These are phyloP conservation scores for Daldinia sp. DNA, from an alignment of 2,329 filamentous ascomycete species.

Conservation along the genomic window DNA sequence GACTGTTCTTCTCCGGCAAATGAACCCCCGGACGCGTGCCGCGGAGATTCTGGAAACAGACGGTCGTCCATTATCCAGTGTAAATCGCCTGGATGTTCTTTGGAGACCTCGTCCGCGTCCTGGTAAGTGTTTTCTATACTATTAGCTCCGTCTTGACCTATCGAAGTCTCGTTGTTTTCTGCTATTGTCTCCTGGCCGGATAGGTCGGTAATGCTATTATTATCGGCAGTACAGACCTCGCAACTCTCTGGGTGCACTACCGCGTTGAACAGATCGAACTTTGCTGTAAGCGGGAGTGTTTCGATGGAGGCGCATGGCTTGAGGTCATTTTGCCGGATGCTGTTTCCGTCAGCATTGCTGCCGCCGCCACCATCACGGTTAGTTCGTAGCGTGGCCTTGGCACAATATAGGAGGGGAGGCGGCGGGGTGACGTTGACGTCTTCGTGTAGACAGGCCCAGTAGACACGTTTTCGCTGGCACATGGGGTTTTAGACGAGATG, in stretches of 20 bases:
- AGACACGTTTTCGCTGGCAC: conserved; percentile 17
- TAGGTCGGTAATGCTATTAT: not conserved
- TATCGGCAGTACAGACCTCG: not conserved
- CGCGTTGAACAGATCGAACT: not conserved
- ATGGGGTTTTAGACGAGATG: conserved; percentile 3
- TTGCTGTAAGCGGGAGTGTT: not conserved
- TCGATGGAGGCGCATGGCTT: conserved; percentile 1
- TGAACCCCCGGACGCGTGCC: not conserved
- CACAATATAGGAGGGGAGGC: conserved; percentile 18
- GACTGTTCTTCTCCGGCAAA: not conserved
- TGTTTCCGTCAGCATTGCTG: not conserved
- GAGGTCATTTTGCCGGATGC: not conserved
- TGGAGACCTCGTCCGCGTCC: not conserved
- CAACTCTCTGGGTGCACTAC: not conserved
- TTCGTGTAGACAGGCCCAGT: conserved; percentile 26
- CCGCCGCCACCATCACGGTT: not conserved
- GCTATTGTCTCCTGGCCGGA: not conserved
- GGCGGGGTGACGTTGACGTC: conserved; percentile 29
- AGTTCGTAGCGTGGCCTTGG: not conserved
- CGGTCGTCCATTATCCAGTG: not conserved
- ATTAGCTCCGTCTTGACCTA: not conserved
- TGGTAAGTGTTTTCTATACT: not conserved
- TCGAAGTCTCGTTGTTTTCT: not conserved
- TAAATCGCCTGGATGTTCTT: not conserved
- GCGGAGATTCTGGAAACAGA: not conserved